Percentiles rank a stretch among this genome's conserved stretches.
These are phyloP conservation scores for Fusarium agapanthi DNA, from an alignment of 2,329 filamentous ascomycete genomes.

Conservation along the genomic window DNA sequence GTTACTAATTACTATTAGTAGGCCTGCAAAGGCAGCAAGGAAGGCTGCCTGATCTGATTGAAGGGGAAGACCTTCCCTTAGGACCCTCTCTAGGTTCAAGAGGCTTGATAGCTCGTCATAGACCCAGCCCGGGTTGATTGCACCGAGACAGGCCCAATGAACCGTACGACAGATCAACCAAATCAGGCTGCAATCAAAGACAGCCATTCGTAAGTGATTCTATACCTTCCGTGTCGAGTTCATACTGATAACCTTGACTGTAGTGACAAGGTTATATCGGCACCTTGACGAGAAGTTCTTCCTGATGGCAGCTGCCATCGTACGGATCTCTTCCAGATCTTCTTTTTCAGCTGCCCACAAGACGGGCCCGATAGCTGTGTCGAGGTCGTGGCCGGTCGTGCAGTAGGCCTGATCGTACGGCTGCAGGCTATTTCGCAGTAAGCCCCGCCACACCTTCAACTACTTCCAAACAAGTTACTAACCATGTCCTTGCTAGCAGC, in stretches of 20 bases:
- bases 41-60: not conserved
- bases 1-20: not conserved
- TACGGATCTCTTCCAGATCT: not conserved
- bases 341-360: not conserved
- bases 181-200: not conserved
- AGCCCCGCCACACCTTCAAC: not conserved
- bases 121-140: not conserved
- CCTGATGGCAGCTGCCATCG: not conserved
- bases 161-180: not conserved
- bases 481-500: not conserved
- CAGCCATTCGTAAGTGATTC: not conserved
- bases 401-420: not conserved
- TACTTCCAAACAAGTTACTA: not conserved
- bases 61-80: not conserved
- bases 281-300: not conserved
- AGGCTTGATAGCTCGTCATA: not conserved
- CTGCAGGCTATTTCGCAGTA: not conserved
- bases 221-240: accelerated
- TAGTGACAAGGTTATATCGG: not conserved
- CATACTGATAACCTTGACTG: not conserved
- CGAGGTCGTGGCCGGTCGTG: not conserved
- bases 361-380: not conserved
- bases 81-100: not conserved
- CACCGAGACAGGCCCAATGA: not conserved
- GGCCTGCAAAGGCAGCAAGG: not conserved